phyloP scores from a whole-genome alignment of 345 rosid species.

The Physaria fendleri region DNA sequence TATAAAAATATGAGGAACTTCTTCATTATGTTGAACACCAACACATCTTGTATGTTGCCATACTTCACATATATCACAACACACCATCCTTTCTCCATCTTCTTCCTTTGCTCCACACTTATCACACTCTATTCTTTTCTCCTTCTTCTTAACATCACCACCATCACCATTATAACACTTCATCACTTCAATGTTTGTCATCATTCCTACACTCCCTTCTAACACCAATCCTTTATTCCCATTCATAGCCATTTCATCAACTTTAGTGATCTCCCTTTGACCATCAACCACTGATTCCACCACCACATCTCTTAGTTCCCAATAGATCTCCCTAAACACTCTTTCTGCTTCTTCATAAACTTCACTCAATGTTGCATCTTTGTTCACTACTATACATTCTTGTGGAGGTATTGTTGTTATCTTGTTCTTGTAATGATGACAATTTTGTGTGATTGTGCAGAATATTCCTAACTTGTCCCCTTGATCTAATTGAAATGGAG shows the following conservation, averaged over 20 bases:
- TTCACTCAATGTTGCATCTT: slow-evolving; percentile 57
- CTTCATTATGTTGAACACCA: slow-evolving; percentile 53
- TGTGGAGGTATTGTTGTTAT: slow-evolving; percentile 38
- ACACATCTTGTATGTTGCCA: slow-evolving; percentile 89
- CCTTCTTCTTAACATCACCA: slow-evolving; percentile 26
- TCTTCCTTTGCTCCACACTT: slow-evolving; percentile 72
- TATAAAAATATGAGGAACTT: slow-evolving; percentile 67
- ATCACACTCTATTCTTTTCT: slow-evolving; percentile 41
- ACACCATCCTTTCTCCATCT: slow-evolving; percentile 77
- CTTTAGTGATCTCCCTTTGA: slow-evolving; percentile 35
- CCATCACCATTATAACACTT: slow-evolving; percentile 30
- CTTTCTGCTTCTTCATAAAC: slow-evolving; percentile 55
- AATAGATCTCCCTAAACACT: slow-evolving; percentile 56
- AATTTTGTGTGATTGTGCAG: slow-evolving; percentile 45
- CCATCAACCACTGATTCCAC: slow-evolving; percentile 40
- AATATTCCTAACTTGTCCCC: slow-evolving; percentile 45
- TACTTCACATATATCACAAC: slow-evolving; percentile 82
- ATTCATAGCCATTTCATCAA: slow-evolving; percentile 34
- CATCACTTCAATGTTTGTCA: slow-evolving; percentile 16
- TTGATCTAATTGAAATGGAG: slow-evolving; percentile 14
- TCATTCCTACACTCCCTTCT: slow-evolving; percentile 39
- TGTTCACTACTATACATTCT: slow-evolving; percentile 55
- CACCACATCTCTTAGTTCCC: slow-evolving; percentile 56
- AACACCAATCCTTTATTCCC: slow-evolving; percentile 43
- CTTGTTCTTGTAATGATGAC: slow-evolving; percentile 22